Evolutionary conservation across 2,329 filamentous ascomycete genomes (phyloP), one percentile per base, ranked within the genome.

Genomic region (Aurifilum marmelostoma): DNA sequence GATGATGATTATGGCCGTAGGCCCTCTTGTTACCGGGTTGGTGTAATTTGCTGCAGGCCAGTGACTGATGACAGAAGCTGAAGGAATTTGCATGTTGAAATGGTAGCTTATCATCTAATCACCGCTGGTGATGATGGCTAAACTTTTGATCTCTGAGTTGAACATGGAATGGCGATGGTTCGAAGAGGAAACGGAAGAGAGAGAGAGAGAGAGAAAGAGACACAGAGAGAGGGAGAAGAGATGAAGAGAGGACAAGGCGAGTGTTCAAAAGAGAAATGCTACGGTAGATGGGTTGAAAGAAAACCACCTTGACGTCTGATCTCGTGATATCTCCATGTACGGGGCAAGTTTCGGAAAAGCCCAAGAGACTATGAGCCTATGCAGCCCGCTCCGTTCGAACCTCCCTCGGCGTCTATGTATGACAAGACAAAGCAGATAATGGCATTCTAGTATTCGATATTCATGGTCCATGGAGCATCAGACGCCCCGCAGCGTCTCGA

Each of bases 41-140:
- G 71, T 65, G 72, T 77, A 75, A 72, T 79, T 77, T 16, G 77
- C 74, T 61, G 70, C 63, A 59, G 79, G 78, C 78, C 78, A 79
- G 16, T 65, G 56, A 43, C 68, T 69, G 24, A 74, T 54, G 41
- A 74, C 73, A 27, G 73, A 72, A 21, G 67, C 16, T 18, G 74
- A 71, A 65, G 75, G 73, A 50, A 75, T 67, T 52, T 63, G 74
- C 77, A 78, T 78, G 27, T 21, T 62, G 60, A 60, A 18, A 65
- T 67, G 16, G 47, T 41, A 14, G 63, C 59, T 43, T 60, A 27
- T 59, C 56, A 24, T 21, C 27, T 16, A 39, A 50, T 61, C 18
- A 29, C 41, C 52, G 54, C 65, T 50, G 29, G 54, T 59, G 27
- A 50, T 43, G 52, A 67, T 41, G 60, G 43, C 41, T n/a, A 24